Percentiles rank a stretch among this genome's conserved stretches.
These are phyloP conservation scores for Mycena amicta DNA, from an alignment of 768 basidiomycete genomes.

Conservation along the genomic window DNA sequence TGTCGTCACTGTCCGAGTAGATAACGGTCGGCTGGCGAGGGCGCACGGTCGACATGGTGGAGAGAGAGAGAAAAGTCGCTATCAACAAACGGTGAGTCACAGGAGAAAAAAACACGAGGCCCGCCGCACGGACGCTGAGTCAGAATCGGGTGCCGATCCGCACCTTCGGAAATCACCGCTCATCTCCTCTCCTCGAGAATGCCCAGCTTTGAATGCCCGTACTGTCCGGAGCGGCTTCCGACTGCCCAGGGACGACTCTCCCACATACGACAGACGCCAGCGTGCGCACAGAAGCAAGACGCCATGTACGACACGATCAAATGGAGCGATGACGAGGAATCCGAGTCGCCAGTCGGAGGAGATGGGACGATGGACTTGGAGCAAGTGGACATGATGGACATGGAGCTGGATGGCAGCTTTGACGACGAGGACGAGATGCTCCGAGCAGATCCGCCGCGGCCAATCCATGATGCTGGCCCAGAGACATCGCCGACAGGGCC, in stretches of 20 bases:
- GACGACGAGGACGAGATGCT: not conserved
- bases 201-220: not conserved
- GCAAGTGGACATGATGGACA: not conserved
- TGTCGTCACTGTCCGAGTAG: not conserved
- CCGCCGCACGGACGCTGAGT: not conserved
- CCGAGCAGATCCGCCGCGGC: not conserved
- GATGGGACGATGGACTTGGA: not conserved
- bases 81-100: not conserved
- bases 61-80: not conserved
- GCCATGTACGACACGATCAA: not conserved
- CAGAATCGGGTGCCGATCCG: not conserved
- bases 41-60: not conserved
- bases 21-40: not conserved
- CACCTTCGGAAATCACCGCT: not conserved
- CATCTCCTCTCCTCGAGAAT: not conserved
- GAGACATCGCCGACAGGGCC: not conserved
- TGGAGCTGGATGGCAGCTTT: not conserved
- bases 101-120: too few species aligned
- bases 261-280: not conserved
- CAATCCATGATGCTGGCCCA: not conserved
- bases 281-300: not conserved
- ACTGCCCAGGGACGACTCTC: not conserved
- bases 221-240: not conserved
- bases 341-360: not conserved
- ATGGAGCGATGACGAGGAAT: not conserved